Base-by-base conservation (phyloP, 495 filamentous ascomycete species). In the Clavariopsis aquatica region DNA sequence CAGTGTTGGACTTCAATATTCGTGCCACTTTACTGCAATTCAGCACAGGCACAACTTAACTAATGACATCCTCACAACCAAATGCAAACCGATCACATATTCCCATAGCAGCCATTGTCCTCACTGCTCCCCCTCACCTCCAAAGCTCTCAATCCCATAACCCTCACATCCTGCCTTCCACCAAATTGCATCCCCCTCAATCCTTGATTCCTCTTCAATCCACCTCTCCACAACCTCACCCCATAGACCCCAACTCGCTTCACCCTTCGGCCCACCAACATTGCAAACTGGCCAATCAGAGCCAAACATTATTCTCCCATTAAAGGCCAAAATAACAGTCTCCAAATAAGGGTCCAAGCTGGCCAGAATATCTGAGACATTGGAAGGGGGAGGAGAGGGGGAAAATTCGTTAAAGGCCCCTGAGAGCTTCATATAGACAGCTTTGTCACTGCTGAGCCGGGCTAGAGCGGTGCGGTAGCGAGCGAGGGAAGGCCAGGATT, bases 251-350 rank as follows among this genome's bases (percentile, higher is more conserved):
- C 84, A 86, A 22, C 79, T 73, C 6, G 78, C 73, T 59, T 79
- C 78, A 0, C 78, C 77, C 23, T 12, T 55, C 29, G 83, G 85
- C 2, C 86, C 84, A 2, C 83, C 82, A 20, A 89, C 70, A 64
- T 87, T 90, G 76, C 91, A 93, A 3, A 96, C 88, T 1, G 91
- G 92, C 92, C 92, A 96, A 72, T 96, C 91, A 52, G 87, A 91
- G 4, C 87, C 92, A 74, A 92, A 96, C 86, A 96, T 92, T 58
- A 92, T 81, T 51, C 90, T 78, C n/a, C 78, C 72, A 1, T 36
- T 84, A 73, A 96, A 96, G 1, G 81, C 78, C 20, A 85, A 83
- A 38, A 93, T 78, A 0, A 90, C 73, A 5, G 84, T 82, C 49
- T 83, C 81, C 0, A 92, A 78, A 87, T 89, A 94, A 0, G 85